phyloP scores from a whole-genome alignment of 768 basidiomycete genomes.

The Tricholoma sp. region DNA sequence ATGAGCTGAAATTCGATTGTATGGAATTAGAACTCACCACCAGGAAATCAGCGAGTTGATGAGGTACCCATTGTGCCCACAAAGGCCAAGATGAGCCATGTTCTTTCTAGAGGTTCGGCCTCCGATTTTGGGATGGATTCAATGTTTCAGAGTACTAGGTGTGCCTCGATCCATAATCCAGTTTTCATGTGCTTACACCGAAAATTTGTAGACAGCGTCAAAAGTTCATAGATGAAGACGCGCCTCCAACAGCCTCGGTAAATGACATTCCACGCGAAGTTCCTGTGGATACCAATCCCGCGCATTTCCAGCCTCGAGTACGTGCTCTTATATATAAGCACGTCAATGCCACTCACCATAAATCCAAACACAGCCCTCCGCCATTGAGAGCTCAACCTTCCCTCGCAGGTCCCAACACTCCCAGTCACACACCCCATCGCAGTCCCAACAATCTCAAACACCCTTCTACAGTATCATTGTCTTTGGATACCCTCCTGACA shows the following conservation, averaged over 20 bases:
- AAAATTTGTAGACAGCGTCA: constrained; percentile 48
- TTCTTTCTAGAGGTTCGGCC: constrained; percentile 55
- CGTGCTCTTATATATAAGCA: constrained; percentile 11
- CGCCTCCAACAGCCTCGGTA: constrained; percentile 71
- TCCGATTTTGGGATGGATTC: constrained; percentile 81
- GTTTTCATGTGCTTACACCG: not conserved
- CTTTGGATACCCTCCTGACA: constrained; percentile 86
- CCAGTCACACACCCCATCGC: constrained; percentile 19
- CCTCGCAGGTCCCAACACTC: constrained; percentile 27
- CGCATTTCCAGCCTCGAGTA: constrained; percentile 44
- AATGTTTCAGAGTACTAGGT: constrained; percentile 77
- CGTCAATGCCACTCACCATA: not conserved
- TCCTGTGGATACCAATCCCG: constrained; percentile 34
- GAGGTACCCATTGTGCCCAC: constrained; percentile 74
- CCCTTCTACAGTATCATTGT: constrained; percentile 61
- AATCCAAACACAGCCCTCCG: constrained; percentile 26
- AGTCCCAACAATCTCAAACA: constrained; percentile 24
- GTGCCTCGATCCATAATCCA: constrained; percentile 6
- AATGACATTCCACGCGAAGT: constrained; percentile 68
- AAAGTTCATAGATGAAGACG: constrained; percentile 68
- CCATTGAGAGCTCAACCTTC: constrained; percentile 36
- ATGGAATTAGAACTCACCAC: constrained; percentile 36
- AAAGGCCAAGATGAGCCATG: constrained; percentile 76
- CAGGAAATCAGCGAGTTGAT: constrained; percentile 59
- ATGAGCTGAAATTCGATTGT: not conserved